Evolutionary conservation across 345 rosid genomes (phyloP), one percentile per base, ranked within the genome.

Genomic region (Eucalyptus curtisii): DNA sequence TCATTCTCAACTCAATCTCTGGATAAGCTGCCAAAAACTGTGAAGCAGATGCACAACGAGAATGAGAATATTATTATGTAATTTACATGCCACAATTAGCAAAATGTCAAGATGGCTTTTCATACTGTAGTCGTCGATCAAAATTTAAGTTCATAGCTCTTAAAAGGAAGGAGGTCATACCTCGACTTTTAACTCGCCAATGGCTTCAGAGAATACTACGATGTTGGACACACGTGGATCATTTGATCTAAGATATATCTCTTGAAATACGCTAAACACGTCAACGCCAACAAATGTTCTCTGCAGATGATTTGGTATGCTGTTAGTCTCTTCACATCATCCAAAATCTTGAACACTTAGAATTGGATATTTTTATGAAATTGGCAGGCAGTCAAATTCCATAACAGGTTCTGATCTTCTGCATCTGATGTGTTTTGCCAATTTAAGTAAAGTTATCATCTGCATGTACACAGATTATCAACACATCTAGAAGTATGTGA

Each of bases 161-260:
- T 11, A 40, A 76, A 76, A 20, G 84, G 47, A 76, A 76, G 45
- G 2, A 76, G 30, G 30, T 53, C 93, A 86, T 93, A 96, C 99
- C 98, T 97, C 97, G 64, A 97, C 99, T 94, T 95, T 97, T 6
- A 97, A 96, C 93, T 97, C 99, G 47, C 99, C 99, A 15, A 96
- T 90, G 79, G 91, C 91, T 52, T 97, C 98, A 47, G 99, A 96
- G 94, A 97, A 95, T 84, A 80, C 94, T 66, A 97, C 98, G 55
- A 97, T 93, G 87, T 97, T 97, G 64, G 96, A 95, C 61, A 97
- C 98, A n/a, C 98, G 97, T 20, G 97, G 98, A 91, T 96, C 97
- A 45, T 95, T 93, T 52, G 95, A 94, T 88, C 89, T 94, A 50
- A 97, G 96, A 92, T 89, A 92, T 47, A 96, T 94, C 91, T 98